Conservation (phyloP, 2,329 filamentous ascomycete genomes). For the Colletotrichum camelliae region DNA sequence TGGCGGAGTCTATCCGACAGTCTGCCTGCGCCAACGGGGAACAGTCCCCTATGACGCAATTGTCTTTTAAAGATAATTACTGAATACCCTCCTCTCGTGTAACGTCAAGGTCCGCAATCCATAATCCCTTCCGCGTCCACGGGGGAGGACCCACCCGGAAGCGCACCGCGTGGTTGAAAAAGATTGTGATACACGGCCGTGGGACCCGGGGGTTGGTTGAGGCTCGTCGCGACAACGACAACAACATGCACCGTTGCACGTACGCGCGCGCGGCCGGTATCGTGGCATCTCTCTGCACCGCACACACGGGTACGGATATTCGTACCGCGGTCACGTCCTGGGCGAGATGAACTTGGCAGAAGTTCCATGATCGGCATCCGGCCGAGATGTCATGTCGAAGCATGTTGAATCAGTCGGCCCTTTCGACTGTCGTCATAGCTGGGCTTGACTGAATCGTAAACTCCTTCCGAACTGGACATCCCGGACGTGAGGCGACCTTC, state of each 20-base stretch:
- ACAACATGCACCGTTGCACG: not conserved
- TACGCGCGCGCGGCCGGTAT: not conserved
- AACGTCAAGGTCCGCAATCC: not conserved
- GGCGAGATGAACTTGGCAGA: slow-evolving; percentile 18
- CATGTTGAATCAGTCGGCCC: slow-evolving; percentile 12
- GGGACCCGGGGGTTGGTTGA: slow-evolving; percentile 4
- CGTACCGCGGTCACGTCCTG: not conserved
- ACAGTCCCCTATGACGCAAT: slow-evolving; percentile 3
- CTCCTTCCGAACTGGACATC: slow-evolving; percentile 5
- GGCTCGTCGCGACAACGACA: not conserved
- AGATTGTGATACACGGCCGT: slow-evolving; percentile 19
- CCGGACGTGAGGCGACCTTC: slow-evolving; percentile 17
- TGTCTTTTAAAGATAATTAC: not conserved
- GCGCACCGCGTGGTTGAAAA: not conserved
- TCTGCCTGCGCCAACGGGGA: not conserved
- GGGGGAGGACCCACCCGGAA: slow-evolving; percentile 2
- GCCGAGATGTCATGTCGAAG: slow-evolving; percentile 10
- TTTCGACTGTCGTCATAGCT: slow-evolving; percentile 12
- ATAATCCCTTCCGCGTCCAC: not conserved
- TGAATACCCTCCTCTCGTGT: slow-evolving; percentile 3
- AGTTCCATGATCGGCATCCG: slow-evolving; percentile 19
- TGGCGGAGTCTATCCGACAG: not conserved
- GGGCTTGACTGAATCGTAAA: slow-evolving; percentile 11
- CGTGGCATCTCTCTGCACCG: not conserved
- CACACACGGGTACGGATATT: not conserved